Evolutionary conservation across 805 yeast genomes (phyloP), one percentile per base, ranked within the genome.

Genomic region (Barnettozyma californica): DNA sequence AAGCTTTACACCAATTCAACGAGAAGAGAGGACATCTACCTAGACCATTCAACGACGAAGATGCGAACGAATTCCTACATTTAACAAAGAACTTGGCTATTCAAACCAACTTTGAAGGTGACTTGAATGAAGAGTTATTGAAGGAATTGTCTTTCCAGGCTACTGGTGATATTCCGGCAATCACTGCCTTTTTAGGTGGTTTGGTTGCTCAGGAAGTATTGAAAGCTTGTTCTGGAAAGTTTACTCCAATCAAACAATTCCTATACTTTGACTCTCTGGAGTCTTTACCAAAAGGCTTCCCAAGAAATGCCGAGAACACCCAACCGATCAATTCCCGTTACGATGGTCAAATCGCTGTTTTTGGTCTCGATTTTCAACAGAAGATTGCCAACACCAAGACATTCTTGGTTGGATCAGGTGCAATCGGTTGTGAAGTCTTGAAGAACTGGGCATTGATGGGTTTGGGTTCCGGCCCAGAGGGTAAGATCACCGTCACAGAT

Each of bases 391-490:
- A 91, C 66, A 71, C 86, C 53, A 84, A 81, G 61, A 89, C 91
- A 4, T 92, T 94, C 67, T 73, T 94, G 56, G 99, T 94, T 37
- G 99, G 99, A 41, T 77, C 97, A 1, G 99, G 99, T 65, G 99
- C 99, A 18, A 94, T 94, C 73, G 99, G 99, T 36, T 94, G 99
- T 73, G 99, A 94, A 70, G 92, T 94, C 91, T 75, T 94, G 61
- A 94, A 94, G 70, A 91, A 89, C 64, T 94, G 98, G 98, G 97
- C 99, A 5, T 77, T 94, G 78, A 77, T 91, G 80, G 99, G 99
- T 41, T 71, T 94, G 46, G 98, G 96, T 33, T 77, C 95, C 21
- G 98, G 98, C 38, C 88, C 91, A 36, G 68, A 85, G 4, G 99
- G 99, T 60, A 77, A 80, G 59, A 87, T 94, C 51, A 69, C 71